Percentiles rank a stretch among this genome's conserved stretches.
Conservation (phyloP, 2,329 filamentous ascomycete genomes). For the Coniochaeta prunicola region DNA sequence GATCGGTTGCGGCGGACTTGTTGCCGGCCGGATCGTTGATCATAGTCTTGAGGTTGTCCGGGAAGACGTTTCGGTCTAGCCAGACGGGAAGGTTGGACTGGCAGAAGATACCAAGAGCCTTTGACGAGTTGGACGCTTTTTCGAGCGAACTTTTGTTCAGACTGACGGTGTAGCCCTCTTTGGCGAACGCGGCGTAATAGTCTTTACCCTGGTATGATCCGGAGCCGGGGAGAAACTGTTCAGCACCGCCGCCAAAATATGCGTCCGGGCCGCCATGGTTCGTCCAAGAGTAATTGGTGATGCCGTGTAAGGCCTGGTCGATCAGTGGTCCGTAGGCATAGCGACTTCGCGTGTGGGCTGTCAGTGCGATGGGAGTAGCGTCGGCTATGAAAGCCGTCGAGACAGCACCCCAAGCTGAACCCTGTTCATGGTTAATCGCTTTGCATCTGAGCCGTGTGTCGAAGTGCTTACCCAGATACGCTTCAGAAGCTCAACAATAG, state of each 20-base stretch:
- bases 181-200: conserved; percentile 71
- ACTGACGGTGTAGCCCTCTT: conserved; percentile 64
- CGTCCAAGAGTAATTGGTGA: conserved; percentile 78
- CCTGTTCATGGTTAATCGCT: conserved; percentile 17
- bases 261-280: conserved; percentile 69
- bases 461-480: conserved; percentile 49
- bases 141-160: conserved; percentile 67
- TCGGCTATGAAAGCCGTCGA: conserved; percentile 78
- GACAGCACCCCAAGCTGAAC: conserved; percentile 57
- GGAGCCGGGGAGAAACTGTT: conserved; percentile 65
- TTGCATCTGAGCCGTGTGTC: no score
- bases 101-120: conserved; percentile 72
- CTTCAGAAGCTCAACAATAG: conserved; percentile 69
- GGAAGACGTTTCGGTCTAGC: conserved; percentile 80
- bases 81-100: conserved; percentile 71
- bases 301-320: conserved; percentile 67
- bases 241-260: conserved; percentile 74
- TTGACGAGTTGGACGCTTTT: conserved; percentile 47
- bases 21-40: conserved; percentile 64
- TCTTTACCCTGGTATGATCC: conserved; percentile 63
- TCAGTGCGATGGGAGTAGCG: conserved; percentile 71
- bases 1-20: conserved; percentile 57
- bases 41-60: conserved; percentile 56
- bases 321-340: conserved; percentile 64
- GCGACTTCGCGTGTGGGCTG: conserved; percentile 65